Evolutionary conservation across 2,329 filamentous ascomycete species (phyloP).

Genomic region (Mycosphaerelloides madeirae): DNA sequence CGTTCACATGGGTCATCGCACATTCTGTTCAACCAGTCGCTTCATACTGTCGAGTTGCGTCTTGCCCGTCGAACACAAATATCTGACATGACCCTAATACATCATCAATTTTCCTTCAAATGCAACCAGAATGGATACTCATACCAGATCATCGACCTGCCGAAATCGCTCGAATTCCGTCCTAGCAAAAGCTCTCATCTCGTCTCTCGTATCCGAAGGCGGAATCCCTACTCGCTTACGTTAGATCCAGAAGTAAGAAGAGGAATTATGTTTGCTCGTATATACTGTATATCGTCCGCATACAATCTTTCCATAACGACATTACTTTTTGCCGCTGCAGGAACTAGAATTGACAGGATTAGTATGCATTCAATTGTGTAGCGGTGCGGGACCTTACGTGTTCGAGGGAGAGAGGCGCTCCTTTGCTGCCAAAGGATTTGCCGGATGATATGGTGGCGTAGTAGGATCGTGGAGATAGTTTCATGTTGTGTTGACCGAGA

Average conservation of each 20-base stretch:
- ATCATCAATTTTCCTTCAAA: too few relatives aligned
- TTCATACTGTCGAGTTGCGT: slow-evolving; percentile 49
- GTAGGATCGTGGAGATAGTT: slow-evolving; percentile 9
- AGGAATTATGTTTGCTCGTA: too few relatives aligned
- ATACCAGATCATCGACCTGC: slow-evolving; percentile 44
- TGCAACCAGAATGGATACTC: background rate
- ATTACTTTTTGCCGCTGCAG: slow-evolving; percentile 46
- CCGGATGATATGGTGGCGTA: slow-evolving; percentile 30
- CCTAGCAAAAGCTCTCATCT: slow-evolving; percentile 47
- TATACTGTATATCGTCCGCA: slow-evolving; percentile 39
- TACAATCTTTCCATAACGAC: slow-evolving; percentile 45
- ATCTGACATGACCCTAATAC: slow-evolving; percentile 43
- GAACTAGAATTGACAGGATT: too few relatives aligned
- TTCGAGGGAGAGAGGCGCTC: slow-evolving; percentile 33
- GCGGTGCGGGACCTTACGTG: slow-evolving; percentile 26
- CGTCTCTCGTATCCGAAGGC: slow-evolving; percentile 33
- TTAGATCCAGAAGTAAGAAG: background rate
- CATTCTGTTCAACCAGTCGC: slow-evolving; percentile 34
- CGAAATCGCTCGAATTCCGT: slow-evolving; percentile 47
- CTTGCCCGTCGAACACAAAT: slow-evolving; percentile 47
- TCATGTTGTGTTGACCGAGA: too few relatives aligned
- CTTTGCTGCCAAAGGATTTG: slow-evolving; percentile 29
- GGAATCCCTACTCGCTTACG: slow-evolving; percentile 30
- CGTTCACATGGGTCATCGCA: too few relatives aligned
- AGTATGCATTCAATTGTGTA: too few relatives aligned